Evolutionary conservation across 805 yeast genomes (phyloP), one percentile per base, ranked within the genome.

Genomic region (Candida verbasci): DNA sequence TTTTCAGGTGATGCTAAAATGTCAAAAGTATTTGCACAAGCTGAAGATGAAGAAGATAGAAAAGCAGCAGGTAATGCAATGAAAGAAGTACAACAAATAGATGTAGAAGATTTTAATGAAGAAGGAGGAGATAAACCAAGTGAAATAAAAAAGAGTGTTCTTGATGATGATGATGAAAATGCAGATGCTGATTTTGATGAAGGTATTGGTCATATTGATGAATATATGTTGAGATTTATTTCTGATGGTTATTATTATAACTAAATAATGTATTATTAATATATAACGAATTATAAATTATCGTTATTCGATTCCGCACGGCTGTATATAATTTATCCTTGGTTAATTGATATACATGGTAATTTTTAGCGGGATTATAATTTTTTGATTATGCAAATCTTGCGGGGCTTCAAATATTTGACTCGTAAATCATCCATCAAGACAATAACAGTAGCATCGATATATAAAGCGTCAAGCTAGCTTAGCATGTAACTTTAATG

Each of bases 21-120:
- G 38, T 83, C 74, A 31, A 78, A 68, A 39, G 78, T 80, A 3
- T 68, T 91, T 45, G 95, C 95, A 1, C 87, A 85, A 55, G 97
- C 96, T 0, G 98, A 93, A 62, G 98, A 93, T 56, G 96, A 80
- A 31, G 96, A 84, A 28, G 94, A 85, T 61, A 77, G 86, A 9
- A 78, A 76, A 8, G 98, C 98, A 3, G 97, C 97, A 0, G 83
- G 74, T 45, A 78, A 76, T 28, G 98, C 97, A 0, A 70, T 88
- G 82, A 76, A 76, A 47, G 97, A 91, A 53, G 86, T 77, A n/a
- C n/a, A n/a, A 8, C 82, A 82, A 17, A 97, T 91, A 56, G 79
- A 77, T 37, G 93, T 83, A 31, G 98, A 93, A 56, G 91, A 91
- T 55, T 74, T 72, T 35, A 91, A 82, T 31, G 58, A 53, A 16